Conservation (phyloP, 129 eudicot species). For the Lactuca sativa region DNA sequence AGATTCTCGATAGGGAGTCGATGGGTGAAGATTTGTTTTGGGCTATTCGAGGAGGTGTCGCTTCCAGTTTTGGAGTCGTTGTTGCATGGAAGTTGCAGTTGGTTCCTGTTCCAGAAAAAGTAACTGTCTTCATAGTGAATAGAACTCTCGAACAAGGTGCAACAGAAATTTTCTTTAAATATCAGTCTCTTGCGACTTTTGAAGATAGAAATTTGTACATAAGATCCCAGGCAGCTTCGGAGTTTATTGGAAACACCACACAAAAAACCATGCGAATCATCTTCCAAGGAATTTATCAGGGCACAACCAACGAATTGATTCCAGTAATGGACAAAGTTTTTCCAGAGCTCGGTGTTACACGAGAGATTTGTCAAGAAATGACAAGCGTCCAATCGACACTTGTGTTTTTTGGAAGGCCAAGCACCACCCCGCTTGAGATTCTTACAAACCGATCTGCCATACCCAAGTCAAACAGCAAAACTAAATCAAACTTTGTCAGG, state of each 20-base stretch:
- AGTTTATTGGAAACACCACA: neutral
- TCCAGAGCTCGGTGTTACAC: neutral
- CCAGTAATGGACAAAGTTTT: constrained; percentile 1
- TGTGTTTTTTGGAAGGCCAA: neutral
- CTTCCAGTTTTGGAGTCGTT: constrained; percentile 19
- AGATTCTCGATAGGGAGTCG: constrained; percentile 6
- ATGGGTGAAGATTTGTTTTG: constrained; percentile 26
- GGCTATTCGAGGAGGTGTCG: neutral
- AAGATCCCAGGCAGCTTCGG: neutral
- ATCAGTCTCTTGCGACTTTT: constrained; percentile 5
- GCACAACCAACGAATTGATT: constrained; percentile 9
- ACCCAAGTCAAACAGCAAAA: neutral
- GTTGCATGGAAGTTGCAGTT: neutral
- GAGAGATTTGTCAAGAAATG: neutral
- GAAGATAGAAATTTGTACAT: constrained; percentile 1
- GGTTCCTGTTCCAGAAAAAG: constrained; percentile 23
- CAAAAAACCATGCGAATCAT: constrained; percentile 9
- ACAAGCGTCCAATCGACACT: constrained; percentile 4
- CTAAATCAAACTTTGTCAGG: neutral
- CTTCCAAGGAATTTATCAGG: constrained; percentile 14
- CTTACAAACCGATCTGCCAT: constrained; percentile 14
- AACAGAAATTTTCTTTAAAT: constrained; percentile 3
- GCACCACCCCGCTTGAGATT: neutral
- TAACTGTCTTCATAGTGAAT: neutral
- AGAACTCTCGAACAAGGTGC: constrained; percentile 18